phyloP scores from a whole-genome alignment of 352 stramenopile genomes.

The Globisporangium uncinulatum region DNA sequence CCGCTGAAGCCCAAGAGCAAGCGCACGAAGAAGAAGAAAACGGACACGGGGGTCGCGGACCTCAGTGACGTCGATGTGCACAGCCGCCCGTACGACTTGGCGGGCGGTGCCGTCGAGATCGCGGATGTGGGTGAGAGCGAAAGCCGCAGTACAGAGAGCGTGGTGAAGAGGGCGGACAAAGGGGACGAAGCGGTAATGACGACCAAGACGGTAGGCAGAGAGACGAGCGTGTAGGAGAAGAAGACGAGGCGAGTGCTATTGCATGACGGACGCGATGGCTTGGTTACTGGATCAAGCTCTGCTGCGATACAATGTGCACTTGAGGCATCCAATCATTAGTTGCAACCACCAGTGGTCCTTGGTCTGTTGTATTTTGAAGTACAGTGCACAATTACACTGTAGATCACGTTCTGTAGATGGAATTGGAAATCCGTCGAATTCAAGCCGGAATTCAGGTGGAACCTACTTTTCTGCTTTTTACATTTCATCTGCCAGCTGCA shows the following conservation, averaged over 20 bases:
- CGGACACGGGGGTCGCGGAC: background rate
- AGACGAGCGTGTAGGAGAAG: background rate
- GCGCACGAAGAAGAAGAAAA: constrained; percentile 20
- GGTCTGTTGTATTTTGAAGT: no score
- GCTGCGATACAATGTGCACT: no score
- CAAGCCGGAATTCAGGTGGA: no score
- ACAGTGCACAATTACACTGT: no score
- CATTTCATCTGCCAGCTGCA: constrained; percentile 10
- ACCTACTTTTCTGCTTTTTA: constrained; percentile 1
- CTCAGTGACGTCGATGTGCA: background rate
- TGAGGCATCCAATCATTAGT: no score
- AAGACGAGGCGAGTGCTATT: background rate
- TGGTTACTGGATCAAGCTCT: no score
- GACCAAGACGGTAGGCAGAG: background rate
- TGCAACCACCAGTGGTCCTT: no score
- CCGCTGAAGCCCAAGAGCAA: constrained; percentile 19
- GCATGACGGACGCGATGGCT: no score
- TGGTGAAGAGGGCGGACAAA: background rate
- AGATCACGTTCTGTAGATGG: no score
- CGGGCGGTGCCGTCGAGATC: background rate
- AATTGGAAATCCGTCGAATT: no score
- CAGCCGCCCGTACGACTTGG: background rate
- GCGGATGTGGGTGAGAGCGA: background rate
- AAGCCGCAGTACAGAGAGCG: background rate
- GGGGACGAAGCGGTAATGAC: background rate